Percentiles rank a stretch among this genome's conserved stretches.
These are phyloP conservation scores for Umbelopsis sp. DNA, from an alignment of 371 early-diverging fungal species.

Conservation along the genomic window DNA sequence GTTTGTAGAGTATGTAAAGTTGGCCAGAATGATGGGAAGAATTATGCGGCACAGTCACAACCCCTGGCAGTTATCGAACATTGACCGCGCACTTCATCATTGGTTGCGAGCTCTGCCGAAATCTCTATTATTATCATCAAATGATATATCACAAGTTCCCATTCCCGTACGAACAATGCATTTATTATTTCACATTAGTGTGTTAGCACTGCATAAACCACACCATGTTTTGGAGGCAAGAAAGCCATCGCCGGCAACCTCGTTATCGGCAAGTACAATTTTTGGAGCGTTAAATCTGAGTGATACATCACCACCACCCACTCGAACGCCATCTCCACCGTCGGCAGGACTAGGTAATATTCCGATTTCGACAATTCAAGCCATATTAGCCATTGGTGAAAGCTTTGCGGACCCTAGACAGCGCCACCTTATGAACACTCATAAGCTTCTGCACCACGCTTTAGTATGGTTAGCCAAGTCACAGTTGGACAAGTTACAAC, in stretches of 20 bases:
- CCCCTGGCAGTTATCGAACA: slow-evolving; percentile 3
- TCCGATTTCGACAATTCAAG: neutral
- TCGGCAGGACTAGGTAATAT: neutral
- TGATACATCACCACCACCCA: neutral
- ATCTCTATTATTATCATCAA: neutral
- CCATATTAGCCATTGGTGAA: slow-evolving; percentile 3
- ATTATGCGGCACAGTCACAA: slow-evolving; percentile 14
- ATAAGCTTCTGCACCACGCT: slow-evolving; percentile 1
- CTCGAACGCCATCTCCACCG: slow-evolving; percentile 12
- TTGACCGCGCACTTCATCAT: slow-evolving; percentile 12
- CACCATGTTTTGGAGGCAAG: neutral
- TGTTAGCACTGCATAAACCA: neutral
- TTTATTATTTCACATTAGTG: slow-evolving; percentile 1
- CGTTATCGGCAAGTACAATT: slow-evolving; percentile 5
- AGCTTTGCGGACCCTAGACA: neutral
- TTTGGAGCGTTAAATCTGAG: slow-evolving; percentile 4
- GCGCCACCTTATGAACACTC: neutral
- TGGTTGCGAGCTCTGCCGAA: neutral
- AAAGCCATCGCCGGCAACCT: neutral
- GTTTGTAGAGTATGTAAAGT: slow-evolving; percentile 12
- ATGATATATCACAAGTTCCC: neutral
- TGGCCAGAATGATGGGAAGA: neutral
- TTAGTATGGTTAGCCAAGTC: slow-evolving; percentile 1
- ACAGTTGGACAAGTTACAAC: neutral
- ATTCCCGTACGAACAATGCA: neutral